Base-by-base conservation (phyloP, 768 basidiomycete species). In the Kwoniella botswanensis region DNA sequence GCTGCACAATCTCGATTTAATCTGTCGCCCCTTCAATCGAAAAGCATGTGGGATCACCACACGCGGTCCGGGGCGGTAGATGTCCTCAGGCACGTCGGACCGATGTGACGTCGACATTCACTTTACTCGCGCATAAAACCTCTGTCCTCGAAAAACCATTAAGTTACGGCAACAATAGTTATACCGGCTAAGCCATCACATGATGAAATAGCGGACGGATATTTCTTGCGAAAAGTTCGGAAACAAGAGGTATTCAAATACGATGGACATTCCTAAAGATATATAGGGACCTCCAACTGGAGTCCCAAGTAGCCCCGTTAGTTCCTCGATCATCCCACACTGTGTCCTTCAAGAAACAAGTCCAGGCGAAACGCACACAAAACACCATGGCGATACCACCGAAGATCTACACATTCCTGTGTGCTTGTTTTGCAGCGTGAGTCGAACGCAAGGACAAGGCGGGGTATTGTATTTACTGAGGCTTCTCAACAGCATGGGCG, bases 341-440 rank as follows among this genome's bases (percentile, higher is more conserved):
- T 21, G 21, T 52, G 17, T 52, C 41, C 41, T 56, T 56, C 6
- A 22, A 55, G 24, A n/a, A 21, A 11, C 12, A 24, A 18, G 2
- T 18, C 24, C 54, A 52, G 21, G 54, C 54, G n/a, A 55, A 55
- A 18, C 11, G 11, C n/a, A 55, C 11, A 42, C 17, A 15, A 18
- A 43, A 9, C 66, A 68, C 55, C 24, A 76, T 68, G 63, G 68
- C 52, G 17, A 43, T 72, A 44, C 67, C 73, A 18, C 76, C 77
- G 65, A 77, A 68, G 60, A 53, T 78, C 5, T 79, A 79, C 63
- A 74, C 76, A 11, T 79, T 79, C 63, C 71, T 77, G 35, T 79
- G 78, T 66, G 78, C 74, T 52, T 74, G 72, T 55, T 79, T 79
- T 62, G 78, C 73, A 41, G 78, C 78, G 78, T 79, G 60, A 75